Base-by-base conservation (phyloP, 2,329 filamentous ascomycete species). In the Calonectria fujianensis region DNA sequence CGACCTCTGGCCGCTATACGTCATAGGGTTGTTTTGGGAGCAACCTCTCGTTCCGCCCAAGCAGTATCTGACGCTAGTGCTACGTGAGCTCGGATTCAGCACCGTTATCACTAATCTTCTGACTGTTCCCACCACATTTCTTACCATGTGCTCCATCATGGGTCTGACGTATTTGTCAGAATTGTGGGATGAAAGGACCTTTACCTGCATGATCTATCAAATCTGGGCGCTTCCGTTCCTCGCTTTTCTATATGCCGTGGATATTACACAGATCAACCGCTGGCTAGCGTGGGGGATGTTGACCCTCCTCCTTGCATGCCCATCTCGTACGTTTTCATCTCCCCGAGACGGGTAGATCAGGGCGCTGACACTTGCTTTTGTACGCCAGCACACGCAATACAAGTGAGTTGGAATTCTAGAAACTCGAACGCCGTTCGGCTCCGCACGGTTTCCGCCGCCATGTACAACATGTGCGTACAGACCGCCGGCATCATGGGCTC, bases 381-480 rank as follows among this genome's bases (percentile, higher is more conserved):
- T n/a, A 63, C 29, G 37, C 37, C 61, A 77, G 75, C 86, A 2
- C 87, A 90, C 72, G 85, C 88, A 0, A 88, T 90, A 48, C 86
- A 89, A 75, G 88, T 88, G 4, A 86, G 81, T 29, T 89, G 87
- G 86, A 87, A 86, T 76, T 87, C 86, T 2, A 85, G 90, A 65
- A 94, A 94, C 79, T 89, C 91, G 3, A 91, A 92, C 75, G 87
- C 89, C 1, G 91, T 94, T 13, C 87, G 92, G 14, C 91, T 90
- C 8, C 86, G 92, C 9, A 91, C 92, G 1, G 91, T 94, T 1
- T 90, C 91, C 0, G 89, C 91, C 0, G 92, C 91, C 0, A 80
- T 89, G 54, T 79, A 75, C n/a, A 83, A 79, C 70, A 86, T 88
- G 83, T 83, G 85, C 57, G 86, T 89, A 6, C 88, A 90, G 78